phyloP scores from a whole-genome alignment of 1,139 yeast genomes.

The Suhomyces choctaworum region DNA sequence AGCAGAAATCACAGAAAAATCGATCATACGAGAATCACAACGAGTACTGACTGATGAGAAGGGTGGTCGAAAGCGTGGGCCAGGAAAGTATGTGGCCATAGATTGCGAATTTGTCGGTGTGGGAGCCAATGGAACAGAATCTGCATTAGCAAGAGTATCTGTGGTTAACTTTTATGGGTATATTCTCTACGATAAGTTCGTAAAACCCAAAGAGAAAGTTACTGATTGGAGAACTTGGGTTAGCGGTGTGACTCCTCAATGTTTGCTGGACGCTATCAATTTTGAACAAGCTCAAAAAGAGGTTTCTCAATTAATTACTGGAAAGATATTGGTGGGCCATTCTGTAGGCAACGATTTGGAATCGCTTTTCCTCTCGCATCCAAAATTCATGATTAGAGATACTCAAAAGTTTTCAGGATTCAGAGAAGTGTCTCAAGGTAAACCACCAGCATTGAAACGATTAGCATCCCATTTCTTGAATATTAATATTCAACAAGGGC shows the following conservation, averaged over 20 bases:
- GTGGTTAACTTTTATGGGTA: slow-evolving; percentile 81
- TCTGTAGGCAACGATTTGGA: slow-evolving; percentile 78
- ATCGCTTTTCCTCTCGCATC: slow-evolving; percentile 66
- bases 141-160: slow-evolving; percentile 84
- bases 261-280: slow-evolving; percentile 65
- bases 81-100: slow-evolving; percentile 76
- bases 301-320: slow-evolving; percentile 51
- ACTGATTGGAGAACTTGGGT: slow-evolving; percentile 95
- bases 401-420: slow-evolving; percentile 67
- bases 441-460: slow-evolving; percentile 70
- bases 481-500: slow-evolving; percentile 66
- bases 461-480: slow-evolving; percentile 58
- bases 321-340: slow-evolving; percentile 75
- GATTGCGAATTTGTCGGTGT: slow-evolving; percentile 96
- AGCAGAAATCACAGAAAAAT: slow-evolving; percentile 21
- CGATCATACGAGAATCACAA: slow-evolving; percentile 14
- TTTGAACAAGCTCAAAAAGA: slow-evolving; percentile 65
- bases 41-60: not conserved
- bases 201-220: slow-evolving; percentile 70
- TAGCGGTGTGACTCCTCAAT: slow-evolving; percentile 76
- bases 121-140: slow-evolving; percentile 67
- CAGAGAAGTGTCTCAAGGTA: slow-evolving; percentile 59
- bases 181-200: slow-evolving; percentile 69
- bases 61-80: slow-evolving; percentile 28
- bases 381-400: slow-evolving; percentile 65